phyloP scores from a whole-genome alignment of 139 green algal species.

The Chlorella sorokiniana region DNA sequence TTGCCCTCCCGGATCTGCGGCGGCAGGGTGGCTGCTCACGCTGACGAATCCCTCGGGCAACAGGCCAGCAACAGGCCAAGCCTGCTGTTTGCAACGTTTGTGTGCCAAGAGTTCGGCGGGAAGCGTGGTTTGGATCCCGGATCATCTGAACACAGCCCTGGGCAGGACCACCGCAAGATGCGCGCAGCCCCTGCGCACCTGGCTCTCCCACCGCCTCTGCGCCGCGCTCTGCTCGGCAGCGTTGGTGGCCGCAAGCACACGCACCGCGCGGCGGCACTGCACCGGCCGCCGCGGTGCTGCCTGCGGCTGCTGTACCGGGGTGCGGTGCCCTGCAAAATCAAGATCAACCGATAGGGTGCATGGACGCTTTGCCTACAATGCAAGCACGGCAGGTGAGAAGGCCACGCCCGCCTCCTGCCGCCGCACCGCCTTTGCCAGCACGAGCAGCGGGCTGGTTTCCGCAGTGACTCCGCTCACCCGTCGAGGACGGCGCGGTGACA shows the following conservation, averaged over 20 bases:
- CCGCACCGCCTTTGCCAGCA: neutral
- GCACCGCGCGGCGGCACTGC: neutral
- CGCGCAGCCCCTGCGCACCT: neutral
- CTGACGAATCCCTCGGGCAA: too few relatives aligned
- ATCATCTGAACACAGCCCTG: too few relatives aligned
- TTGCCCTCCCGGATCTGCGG: constrained; percentile 51
- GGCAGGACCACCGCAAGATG: neutral
- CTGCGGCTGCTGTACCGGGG: neutral
- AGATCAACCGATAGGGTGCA: neutral
- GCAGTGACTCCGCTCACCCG: neutral
- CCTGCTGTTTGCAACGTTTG: too few relatives aligned
- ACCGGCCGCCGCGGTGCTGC: constrained; percentile 4
- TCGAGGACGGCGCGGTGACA: neutral
- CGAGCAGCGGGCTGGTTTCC: neutral
- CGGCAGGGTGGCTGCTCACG: neutral
- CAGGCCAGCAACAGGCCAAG: too few relatives aligned
- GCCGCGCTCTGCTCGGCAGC: constrained; percentile 20
- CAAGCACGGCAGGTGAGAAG: neutral
- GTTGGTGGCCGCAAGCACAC: constrained; percentile 4
- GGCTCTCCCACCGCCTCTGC: constrained; percentile 39
- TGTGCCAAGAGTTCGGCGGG: too few relatives aligned
- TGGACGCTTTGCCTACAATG: too few relatives aligned
- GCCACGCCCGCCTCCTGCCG: neutral
- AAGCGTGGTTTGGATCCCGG: too few relatives aligned
- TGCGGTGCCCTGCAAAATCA: neutral